Base-by-base conservation (phyloP, 805 yeast species). In the Citeromyces matritensis region DNA sequence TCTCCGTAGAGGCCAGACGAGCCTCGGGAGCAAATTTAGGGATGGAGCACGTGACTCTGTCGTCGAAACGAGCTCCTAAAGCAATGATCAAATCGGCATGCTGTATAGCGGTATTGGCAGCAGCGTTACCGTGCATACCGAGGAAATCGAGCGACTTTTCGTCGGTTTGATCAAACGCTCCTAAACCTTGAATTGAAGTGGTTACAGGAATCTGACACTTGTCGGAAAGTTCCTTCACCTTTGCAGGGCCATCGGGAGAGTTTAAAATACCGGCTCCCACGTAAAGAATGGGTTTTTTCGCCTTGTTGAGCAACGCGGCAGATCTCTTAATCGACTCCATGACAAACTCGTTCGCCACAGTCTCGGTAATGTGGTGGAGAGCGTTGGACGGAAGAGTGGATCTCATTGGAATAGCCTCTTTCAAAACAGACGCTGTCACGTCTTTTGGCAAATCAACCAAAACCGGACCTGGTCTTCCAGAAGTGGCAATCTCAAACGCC, bases 401-500 rank as follows among this genome's bases (percentile, higher is more conserved):
- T 39, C 71, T 64, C 26, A 74, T 61, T 35, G 98, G 98, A 42
- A 91, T 85, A 36, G 95, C 78, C 42, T 76, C 72, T 47, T 79
- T 73, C 47, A 91, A 68, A 40, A 91, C 68, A 14, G 95, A 79
- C 27, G 95, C 95, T 13, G 97, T 91, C 41, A 91, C 96, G 52
- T 91, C 97, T 63, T 91, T 91, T 47, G 98, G 98, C 53, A 91
- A 67, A 57, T 91, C 98, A 29, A 91, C 96, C 45, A 91, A 68
- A 33, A 91, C 98, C 9, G 98, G 98, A 38, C 98, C 98, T 32
- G 98, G 98, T 56, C 98, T 75, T 30, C 98, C 98, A 36, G 81
- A 60, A 27, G 82, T 79, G 38, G 97, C 97, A 41, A 91, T 91
- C 61, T 88, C 96, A 47, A 91, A 91, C 17, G 97, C 97, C 61